A percentile compares a stretch with the other conserved stretches of the same genome.
Conservation (phyloP, 345 rosid genomes). For the Salix caprea region DNA sequence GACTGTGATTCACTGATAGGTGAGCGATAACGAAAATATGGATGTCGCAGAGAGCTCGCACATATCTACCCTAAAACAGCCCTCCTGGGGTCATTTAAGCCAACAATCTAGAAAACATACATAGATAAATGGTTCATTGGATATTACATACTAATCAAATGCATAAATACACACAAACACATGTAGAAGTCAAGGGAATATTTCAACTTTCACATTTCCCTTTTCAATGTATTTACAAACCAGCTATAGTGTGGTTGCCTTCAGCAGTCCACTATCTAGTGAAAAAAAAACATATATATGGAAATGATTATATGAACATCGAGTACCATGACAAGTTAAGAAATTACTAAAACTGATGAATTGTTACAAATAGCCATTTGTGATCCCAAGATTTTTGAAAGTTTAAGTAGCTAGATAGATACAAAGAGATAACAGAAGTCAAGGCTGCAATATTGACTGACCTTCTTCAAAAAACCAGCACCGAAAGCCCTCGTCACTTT, state of each 20-base stretch:
- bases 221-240: neutral
- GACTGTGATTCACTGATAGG: neutral
- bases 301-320: neutral
- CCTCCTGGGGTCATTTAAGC: neutral
- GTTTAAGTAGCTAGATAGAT: neutral
- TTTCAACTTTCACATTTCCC: neutral
- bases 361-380: neutral
- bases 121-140: neutral
- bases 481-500: conserved; percentile 96
- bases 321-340: neutral
- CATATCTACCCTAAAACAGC: neutral
- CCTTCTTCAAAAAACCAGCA: conserved; percentile 94
- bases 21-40: neutral
- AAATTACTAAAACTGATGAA: neutral
- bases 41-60: neutral
- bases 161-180: neutral
- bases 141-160: neutral
- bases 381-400: neutral
- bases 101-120: neutral
- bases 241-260: neutral
- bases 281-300: neutral
- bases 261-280: neutral
- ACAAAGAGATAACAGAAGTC: neutral
- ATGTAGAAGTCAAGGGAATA: neutral
- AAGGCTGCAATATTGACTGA: conserved; percentile 24